A percentile compares a stretch with the other conserved stretches of the same genome.
Evolutionary conservation across 345 rosid species (phyloP).

Genomic region (Cardiospermum halicacabum): DNA sequence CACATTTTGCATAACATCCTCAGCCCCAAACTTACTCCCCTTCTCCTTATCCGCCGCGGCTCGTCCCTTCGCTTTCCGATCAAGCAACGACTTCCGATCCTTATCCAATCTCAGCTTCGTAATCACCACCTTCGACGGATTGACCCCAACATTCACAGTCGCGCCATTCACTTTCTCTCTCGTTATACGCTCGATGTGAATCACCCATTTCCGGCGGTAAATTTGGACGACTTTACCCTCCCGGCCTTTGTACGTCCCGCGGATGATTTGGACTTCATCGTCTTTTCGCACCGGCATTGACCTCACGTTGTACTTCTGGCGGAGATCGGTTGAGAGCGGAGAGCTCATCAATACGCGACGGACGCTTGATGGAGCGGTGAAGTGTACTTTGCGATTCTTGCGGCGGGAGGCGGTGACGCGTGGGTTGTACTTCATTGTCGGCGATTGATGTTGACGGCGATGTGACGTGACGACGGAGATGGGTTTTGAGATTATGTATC

Average conservation of each 20-base stretch:
- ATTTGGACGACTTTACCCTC: slow-evolving; percentile 80
- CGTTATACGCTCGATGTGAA: slow-evolving; percentile 76
- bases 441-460: too few relatives aligned
- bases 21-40: slow-evolving; percentile 69
- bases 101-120: slow-evolving; percentile 76
- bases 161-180: slow-evolving; percentile 80
- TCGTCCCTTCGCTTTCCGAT: slow-evolving; percentile 75
- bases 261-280: slow-evolving; percentile 77
- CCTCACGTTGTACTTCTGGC: slow-evolving; percentile 73
- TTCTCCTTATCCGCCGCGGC: slow-evolving; percentile 75
- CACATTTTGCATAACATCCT: slow-evolving; percentile 77
- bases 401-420: slow-evolving; percentile 71
- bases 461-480: too few relatives aligned
- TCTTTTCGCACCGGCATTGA: slow-evolving; percentile 82
- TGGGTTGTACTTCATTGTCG: slow-evolving; percentile 67
- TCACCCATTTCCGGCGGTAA: slow-evolving; percentile 77
- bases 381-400: slow-evolving; percentile 78
- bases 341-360: slow-evolving; percentile 78
- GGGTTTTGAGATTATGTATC: too few relatives aligned
- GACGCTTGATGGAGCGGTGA: slow-evolving; percentile 63
- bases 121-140: slow-evolving; percentile 67
- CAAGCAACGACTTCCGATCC: slow-evolving; percentile 64
- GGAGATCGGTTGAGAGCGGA: slow-evolving; percentile 58
- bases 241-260: slow-evolving; percentile 79
- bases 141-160: slow-evolving; percentile 69